These are phyloP conservation scores for Coemansia sp. DNA, from an alignment of 192 early-diverging fungal species.

Conservation along the genomic window DNA sequence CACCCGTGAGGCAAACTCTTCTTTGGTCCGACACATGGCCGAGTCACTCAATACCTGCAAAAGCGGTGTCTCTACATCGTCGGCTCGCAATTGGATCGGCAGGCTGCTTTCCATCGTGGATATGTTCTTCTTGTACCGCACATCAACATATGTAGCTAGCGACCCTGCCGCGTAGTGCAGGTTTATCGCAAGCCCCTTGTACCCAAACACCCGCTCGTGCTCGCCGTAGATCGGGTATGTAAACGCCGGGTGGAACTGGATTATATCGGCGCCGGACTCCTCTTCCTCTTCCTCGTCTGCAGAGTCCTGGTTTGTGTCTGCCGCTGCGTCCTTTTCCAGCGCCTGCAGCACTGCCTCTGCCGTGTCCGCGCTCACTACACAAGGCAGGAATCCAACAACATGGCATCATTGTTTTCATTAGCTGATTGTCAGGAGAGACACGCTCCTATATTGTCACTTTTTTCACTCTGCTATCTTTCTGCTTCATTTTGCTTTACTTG, in stretches of 20 bases:
- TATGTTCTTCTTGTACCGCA: constrained; percentile 65
- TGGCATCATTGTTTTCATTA: too few relatives aligned
- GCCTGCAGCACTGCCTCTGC: constrained; percentile 29
- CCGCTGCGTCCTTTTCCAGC: constrained; percentile 23
- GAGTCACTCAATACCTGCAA: constrained; percentile 58
- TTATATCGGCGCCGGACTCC: constrained; percentile 33
- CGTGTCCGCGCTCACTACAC: constrained; percentile 41
- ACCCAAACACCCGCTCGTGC: constrained; percentile 87
- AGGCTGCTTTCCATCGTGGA: constrained; percentile 48
- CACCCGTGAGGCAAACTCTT: constrained; percentile 66
- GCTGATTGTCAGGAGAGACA: too few relatives aligned
- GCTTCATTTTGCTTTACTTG: constrained; percentile 12
- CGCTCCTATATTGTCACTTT: not conserved
- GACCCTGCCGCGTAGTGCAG: constrained; percentile 79
- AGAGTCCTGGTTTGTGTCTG: constrained; percentile 5
- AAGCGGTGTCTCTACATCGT: constrained; percentile 64
- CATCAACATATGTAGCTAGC: constrained; percentile 67
- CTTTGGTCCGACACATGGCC: constrained; percentile 59
- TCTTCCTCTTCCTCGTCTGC: constrained; percentile 45
- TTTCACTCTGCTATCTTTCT: not conserved
- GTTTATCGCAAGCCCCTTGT: constrained; percentile 76
- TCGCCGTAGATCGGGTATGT: constrained; percentile 90
- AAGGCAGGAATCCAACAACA: not conserved
- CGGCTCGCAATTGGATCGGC: constrained; percentile 51
- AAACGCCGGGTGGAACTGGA: constrained; percentile 76